phyloP scores from a whole-genome alignment of 78 protist species.

The slime mould (Dictyostelium discoideum) region dicty_2.7 NC_007089.4:47501-48000 shows the following conservation, averaged over 20 bases:
- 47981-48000: conserved; percentile 88
- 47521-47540: conserved; percentile 96
- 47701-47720: conserved; percentile 93
- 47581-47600: conserved; percentile 87
- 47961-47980: conserved; percentile 98
- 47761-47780: conserved; percentile 92
- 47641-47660: conserved; percentile 98
- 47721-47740: conserved; percentile 90
- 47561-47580: conserved; percentile 97
- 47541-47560: conserved; percentile 97
- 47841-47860: conserved; percentile 87
- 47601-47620: conserved; percentile 69
- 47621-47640: conserved; percentile 94
- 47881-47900: conserved; percentile 13
- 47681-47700: conserved; percentile 88
- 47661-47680: conserved; percentile 96
- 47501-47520: conserved; percentile 96
- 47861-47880: conserved; percentile 40
- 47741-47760: conserved; percentile 91
- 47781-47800: conserved; percentile 98
- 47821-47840: conserved; percentile 97
- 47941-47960: conserved; percentile 99
- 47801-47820: conserved; percentile 99
- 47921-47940: conserved; percentile 99
- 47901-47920: conserved; percentile 98